A percentile compares a stretch with the other conserved stretches of the same genome.
Evolutionary conservation across 2,329 filamentous ascomycete species (phyloP).

Genomic region (Penicillium janthinellum): DNA sequence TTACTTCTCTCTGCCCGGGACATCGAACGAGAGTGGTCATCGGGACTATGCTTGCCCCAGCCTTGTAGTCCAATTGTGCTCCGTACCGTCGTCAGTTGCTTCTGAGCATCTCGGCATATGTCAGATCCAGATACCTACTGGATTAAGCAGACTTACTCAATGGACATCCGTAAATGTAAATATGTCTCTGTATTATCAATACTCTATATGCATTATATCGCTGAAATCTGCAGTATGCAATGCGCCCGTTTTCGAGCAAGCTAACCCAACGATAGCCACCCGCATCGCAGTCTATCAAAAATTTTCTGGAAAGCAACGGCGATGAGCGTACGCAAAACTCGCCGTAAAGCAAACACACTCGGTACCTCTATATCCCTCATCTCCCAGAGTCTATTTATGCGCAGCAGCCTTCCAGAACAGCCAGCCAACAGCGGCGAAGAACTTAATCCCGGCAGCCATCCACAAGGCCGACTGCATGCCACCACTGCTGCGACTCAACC

Average conservation of each 20-base stretch:
- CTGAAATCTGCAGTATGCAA: background rate
- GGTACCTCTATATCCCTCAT: background rate
- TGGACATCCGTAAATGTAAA: background rate
- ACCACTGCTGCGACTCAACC: slow-evolving; percentile 44
- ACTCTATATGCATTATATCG: background rate
- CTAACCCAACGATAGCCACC: background rate
- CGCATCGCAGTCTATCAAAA: background rate
- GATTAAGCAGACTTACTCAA: no score
- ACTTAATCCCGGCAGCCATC: slow-evolving; percentile 46
- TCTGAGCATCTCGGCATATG: no score
- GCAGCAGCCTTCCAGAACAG: slow-evolving; percentile 39
- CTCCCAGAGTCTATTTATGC: slow-evolving; percentile 18
- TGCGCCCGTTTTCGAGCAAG: background rate
- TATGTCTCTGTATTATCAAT: background rate
- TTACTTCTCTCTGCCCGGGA: background rate
- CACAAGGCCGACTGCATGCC: slow-evolving; percentile 49
- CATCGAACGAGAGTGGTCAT: background rate
- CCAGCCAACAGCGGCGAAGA: slow-evolving; percentile 40
- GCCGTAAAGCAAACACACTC: background rate
- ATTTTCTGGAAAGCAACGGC: background rate
- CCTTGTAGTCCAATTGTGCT: no score
- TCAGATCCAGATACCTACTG: no score
- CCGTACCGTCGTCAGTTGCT: no score
- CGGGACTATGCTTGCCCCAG: background rate
- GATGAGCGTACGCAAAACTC: background rate